Percentiles rank a stretch among this genome's conserved stretches.
These are phyloP conservation scores for Selaginella tamariscina DNA, from an alignment of 75 land plant species.

Conservation along the genomic window DNA sequence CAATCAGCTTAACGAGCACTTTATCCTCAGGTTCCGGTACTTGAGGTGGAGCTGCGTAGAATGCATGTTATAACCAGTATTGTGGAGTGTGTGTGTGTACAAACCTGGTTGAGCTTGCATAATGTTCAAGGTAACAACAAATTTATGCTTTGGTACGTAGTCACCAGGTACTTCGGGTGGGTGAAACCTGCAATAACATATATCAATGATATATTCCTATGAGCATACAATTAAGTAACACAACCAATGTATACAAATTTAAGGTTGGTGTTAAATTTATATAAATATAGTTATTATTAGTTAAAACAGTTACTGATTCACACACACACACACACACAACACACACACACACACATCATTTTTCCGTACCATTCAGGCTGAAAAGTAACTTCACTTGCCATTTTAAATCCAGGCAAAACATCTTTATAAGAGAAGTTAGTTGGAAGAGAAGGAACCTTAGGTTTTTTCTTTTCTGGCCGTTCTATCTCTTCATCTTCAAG, in stretches of 20 bases:
- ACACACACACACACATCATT: too few relatives aligned
- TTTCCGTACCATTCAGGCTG: conserved; percentile 53
- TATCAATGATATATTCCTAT: conserved; percentile 2
- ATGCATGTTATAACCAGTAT: too few relatives aligned
- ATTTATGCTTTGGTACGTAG: conserved; percentile 56
- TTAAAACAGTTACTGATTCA: too few relatives aligned
- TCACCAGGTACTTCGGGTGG: conserved; percentile 66
- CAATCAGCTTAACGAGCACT: conserved; percentile 55
- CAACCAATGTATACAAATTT: background rate
- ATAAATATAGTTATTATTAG: background rate
- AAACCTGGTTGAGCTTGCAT: conserved; percentile 12
- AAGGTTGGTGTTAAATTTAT: background rate
- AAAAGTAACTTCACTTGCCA: conserved; percentile 41
- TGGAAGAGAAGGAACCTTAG: background rate
- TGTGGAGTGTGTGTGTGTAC: too few relatives aligned
- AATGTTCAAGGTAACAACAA: conserved; percentile 38
- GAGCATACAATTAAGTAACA: background rate
- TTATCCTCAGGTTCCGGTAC: conserved; percentile 65
- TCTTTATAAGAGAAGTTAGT: conserved; percentile 5
- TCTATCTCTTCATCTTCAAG: background rate
- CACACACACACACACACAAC: too few relatives aligned
- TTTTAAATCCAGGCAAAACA: conserved; percentile 46
- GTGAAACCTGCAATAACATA: conserved; percentile 42
- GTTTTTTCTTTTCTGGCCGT: background rate
- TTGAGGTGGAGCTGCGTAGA: conserved; percentile 50